These are phyloP conservation scores for Bipolaris bicolor DNA, from an alignment of 2,329 filamentous ascomycete species.

Conservation along the genomic window DNA sequence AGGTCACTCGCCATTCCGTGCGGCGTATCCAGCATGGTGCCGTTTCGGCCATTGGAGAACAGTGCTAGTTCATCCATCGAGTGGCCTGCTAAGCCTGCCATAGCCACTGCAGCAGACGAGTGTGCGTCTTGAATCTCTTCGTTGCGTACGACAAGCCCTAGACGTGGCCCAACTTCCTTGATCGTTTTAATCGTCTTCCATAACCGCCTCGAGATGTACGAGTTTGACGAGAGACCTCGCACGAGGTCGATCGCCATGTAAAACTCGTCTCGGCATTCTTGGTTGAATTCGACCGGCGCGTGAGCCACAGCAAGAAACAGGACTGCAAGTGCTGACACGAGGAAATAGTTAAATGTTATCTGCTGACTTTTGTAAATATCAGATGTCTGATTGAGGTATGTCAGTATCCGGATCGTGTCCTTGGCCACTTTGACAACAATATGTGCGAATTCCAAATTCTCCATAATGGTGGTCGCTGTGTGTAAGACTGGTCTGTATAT, in stretches of 20 bases:
- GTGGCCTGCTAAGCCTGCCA: conserved; percentile 69
- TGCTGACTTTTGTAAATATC: conserved; percentile 75
- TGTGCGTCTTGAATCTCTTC: conserved; percentile 60
- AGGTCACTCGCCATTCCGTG: conserved; percentile 68
- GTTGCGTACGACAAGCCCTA: conserved; percentile 63
- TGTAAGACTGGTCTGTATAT: conserved; percentile 89
- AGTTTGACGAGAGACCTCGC: conserved; percentile 72
- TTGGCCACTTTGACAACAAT: conserved; percentile 76
- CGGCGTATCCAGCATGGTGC: conserved; percentile 54
- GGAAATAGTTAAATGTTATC: conserved; percentile 80
- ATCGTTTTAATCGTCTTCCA: conserved; percentile 75
- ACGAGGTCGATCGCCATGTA: conserved; percentile 78
- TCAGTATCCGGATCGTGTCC: conserved; percentile 75
- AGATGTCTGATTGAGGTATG: conserved; percentile 72
- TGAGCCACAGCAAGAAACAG: conserved; percentile 79
- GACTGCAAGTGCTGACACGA: conserved; percentile 75
- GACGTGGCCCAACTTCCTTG: conserved; percentile 72
- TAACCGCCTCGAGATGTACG: conserved; percentile 72
- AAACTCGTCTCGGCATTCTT: conserved; percentile 74
- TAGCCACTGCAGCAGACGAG: conserved; percentile 67
- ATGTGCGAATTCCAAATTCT: conserved; percentile 74
- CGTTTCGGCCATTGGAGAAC: conserved; percentile 50
- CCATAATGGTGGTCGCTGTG: conserved; percentile 80
- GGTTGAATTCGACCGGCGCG: conserved; percentile 73
- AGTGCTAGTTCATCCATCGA: conserved; percentile 63